phyloP scores from a whole-genome alignment of 2,329 filamentous ascomycete species.

The Chaetomiaceae sp. region DNA sequence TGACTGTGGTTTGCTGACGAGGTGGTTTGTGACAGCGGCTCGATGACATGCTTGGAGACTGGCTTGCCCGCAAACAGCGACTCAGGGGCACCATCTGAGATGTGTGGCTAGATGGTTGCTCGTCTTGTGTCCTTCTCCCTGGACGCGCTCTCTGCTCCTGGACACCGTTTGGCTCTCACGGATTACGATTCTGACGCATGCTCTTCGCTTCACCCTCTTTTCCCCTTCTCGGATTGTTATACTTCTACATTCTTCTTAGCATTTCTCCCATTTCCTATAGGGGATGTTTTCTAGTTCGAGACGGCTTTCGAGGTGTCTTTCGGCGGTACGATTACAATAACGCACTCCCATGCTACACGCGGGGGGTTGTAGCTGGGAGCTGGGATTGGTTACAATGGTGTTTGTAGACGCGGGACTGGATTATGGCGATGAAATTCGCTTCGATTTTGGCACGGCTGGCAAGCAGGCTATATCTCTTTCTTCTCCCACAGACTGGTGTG shows the following conservation, averaged over 20 bases:
- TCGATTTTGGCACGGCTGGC: background rate
- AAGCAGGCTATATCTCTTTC: conserved; percentile 3
- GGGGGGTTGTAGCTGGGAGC: background rate
- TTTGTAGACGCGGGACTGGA: conserved; percentile 6
- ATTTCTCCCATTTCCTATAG: no score
- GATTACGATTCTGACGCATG: conserved; percentile 10
- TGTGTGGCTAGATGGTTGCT: no score
- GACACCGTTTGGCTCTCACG: background rate
- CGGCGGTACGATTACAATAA: background rate
- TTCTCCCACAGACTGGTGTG: background rate
- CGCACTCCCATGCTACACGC: background rate
- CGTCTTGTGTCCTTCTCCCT: background rate
- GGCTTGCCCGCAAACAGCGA: conserved; percentile 67
- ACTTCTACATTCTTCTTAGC: no score
- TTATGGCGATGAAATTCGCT: background rate
- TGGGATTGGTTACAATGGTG: background rate
- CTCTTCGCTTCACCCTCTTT: background rate
- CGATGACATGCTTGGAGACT: conserved; percentile 78
- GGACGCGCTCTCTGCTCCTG: background rate
- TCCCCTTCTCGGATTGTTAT: background rate
- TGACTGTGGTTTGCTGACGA: conserved; percentile 18
- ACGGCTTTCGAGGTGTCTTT: background rate
- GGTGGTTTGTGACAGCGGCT: conserved; percentile 51
- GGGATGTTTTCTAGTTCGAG: background rate
- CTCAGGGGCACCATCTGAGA: conserved; percentile 44